Conservation (phyloP, 2,329 filamentous ascomycete species). For the Tolypocladium album region DNA sequence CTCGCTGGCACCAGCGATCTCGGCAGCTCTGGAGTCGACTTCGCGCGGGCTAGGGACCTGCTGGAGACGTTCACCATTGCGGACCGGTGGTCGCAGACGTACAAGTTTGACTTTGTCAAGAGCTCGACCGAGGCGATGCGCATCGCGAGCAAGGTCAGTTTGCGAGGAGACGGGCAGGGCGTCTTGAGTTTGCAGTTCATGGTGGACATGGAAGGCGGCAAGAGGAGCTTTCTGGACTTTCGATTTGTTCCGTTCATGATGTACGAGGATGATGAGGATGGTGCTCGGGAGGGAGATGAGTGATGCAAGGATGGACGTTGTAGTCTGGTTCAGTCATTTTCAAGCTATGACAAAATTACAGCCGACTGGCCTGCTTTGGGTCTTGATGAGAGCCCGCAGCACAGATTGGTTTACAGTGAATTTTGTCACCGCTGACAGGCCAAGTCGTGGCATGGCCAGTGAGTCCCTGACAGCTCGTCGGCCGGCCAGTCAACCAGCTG, state of each 20-base stretch:
- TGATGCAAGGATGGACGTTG: background rate
- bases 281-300: background rate
- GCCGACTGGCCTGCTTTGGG: background rate
- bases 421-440: too few relatives aligned
- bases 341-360: background rate
- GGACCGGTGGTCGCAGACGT: constrained; percentile 55
- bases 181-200: constrained; percentile 94
- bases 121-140: constrained; percentile 88
- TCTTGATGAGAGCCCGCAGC: background rate
- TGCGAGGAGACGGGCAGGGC: constrained; percentile 78
- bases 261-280: constrained; percentile 36
- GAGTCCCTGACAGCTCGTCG: too few relatives aligned
- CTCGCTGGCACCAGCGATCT: constrained; percentile 53
- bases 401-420: too few relatives aligned
- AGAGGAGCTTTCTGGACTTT: constrained; percentile 70
- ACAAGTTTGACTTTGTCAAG: constrained; percentile 80
- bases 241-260: constrained; percentile 64
- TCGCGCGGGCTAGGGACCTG: constrained; percentile 52
- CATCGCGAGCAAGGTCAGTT: constrained; percentile 81
- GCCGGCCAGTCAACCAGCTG: background rate
- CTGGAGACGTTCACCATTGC: constrained; percentile 65
- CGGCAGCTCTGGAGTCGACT: constrained; percentile 55
- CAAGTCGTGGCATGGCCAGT: too few relatives aligned
- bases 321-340: background rate
- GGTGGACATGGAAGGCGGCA: constrained; percentile 69